Conservation (phyloP, 2,329 filamentous ascomycete genomes). For the Cylindrodendrum hubeiense region DNA sequence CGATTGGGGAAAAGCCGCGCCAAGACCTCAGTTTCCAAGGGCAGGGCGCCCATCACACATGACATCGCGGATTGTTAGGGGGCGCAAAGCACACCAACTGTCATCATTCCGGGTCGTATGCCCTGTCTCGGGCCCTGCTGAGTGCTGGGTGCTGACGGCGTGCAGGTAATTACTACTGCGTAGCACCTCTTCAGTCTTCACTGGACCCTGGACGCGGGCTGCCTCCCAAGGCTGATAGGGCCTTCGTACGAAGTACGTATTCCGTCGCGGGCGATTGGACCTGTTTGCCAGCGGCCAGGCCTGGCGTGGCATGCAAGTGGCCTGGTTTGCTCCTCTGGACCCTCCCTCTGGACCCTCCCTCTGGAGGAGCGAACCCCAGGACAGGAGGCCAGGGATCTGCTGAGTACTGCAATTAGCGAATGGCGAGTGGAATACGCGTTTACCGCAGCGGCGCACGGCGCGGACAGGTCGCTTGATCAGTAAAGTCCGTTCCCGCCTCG, state of each 20-base stretch:
- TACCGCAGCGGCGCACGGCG: neutral
- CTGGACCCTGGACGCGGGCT: neutral
- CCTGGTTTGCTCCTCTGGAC: neutral
- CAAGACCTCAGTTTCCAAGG: conserved; percentile 23
- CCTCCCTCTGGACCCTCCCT: conserved; percentile 17
- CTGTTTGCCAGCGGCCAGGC: neutral
- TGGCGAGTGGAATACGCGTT: conserved; percentile 18
- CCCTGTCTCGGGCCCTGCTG: neutral
- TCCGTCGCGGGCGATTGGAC: neutral
- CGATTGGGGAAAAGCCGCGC: conserved; percentile 10
- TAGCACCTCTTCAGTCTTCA: neutral
- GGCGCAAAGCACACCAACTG: neutral
- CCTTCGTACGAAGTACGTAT: neutral
- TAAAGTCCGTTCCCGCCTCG: conserved; percentile 27
- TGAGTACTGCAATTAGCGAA: neutral
- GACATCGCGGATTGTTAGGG: conserved; percentile 8
- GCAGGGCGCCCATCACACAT: conserved; percentile 21
- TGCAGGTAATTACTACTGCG: neutral
- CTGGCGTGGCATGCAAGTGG: too few relatives aligned
- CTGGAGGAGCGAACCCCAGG: conserved; percentile 10
- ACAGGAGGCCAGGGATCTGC: neutral
- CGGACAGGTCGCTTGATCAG: conserved; percentile 20
- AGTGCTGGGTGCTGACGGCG: neutral
- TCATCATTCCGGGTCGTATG: neutral
- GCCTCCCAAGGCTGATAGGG: neutral